Conservation (phyloP, 768 basidiomycete genomes). For the Mycena capillaripes region DNA sequence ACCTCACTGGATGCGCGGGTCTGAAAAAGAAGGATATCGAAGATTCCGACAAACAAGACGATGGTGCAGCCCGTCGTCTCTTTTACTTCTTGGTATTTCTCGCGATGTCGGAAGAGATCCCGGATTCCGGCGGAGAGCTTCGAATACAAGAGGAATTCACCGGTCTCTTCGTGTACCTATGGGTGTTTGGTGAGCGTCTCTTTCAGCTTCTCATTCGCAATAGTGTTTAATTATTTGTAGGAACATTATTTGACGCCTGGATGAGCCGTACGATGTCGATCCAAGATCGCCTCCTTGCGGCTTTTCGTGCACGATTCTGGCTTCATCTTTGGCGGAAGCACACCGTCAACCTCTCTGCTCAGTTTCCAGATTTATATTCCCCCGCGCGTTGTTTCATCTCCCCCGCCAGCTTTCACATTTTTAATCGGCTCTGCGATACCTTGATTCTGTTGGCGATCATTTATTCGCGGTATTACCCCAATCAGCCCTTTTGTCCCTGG, state of each 20-base stretch:
- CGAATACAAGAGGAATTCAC: conserved; percentile 32
- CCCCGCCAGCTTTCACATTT: conserved; percentile 42
- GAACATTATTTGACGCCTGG: too few relatives aligned
- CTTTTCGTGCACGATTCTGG: conserved; percentile 29
- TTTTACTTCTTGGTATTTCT: conserved; percentile 39
- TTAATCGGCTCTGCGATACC: conserved; percentile 44
- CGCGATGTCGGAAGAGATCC: conserved; percentile 11
- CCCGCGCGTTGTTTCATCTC: conserved; percentile 40
- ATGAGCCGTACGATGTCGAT: too few relatives aligned
- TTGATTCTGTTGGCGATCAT: conserved; percentile 38
- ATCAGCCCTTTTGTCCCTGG: conserved; percentile 43
- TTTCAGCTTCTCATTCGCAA: not conserved
- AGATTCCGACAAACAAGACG: conserved; percentile 43
- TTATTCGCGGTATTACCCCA: conserved; percentile 36
- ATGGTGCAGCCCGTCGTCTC: conserved; percentile 43
- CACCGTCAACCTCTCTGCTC: conserved; percentile 17
- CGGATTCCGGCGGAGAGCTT: not conserved
- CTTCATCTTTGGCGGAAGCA: conserved; percentile 40
- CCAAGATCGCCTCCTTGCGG: too few relatives aligned
- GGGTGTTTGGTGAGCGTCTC: conserved; percentile 35
- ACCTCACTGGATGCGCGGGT: too few relatives aligned
- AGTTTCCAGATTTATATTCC: conserved; percentile 40
- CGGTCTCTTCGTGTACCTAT: conserved; percentile 42
- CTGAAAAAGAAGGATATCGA: too few relatives aligned
- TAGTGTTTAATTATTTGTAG: too few relatives aligned